These are phyloP conservation scores for Globisporangium lucens DNA, from an alignment of 352 stramenopile genomes.

Conservation along the genomic window DNA sequence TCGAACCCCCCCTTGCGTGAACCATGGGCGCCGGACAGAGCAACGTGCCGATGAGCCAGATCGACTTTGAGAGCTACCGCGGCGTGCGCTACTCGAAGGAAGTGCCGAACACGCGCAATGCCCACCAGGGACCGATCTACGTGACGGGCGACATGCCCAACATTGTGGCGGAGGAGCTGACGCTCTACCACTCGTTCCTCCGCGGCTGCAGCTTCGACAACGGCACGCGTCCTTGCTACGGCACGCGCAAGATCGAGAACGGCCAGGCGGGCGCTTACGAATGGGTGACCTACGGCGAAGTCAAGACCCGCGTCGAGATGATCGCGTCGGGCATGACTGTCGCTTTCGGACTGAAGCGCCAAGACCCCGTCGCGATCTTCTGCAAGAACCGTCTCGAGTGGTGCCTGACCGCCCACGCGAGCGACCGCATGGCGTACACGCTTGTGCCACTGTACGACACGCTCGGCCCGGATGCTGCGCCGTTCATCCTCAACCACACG, in stretches of 20 bases:
- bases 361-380: slow-evolving; percentile 59
- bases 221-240: slow-evolving; percentile 32
- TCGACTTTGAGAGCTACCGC: slow-evolving; percentile 43
- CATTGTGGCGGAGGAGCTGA: slow-evolving; percentile 15
- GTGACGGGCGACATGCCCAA: slow-evolving; percentile 8
- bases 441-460: slow-evolving; percentile 82
- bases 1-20: neutral
- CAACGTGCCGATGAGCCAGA: slow-evolving; percentile 41
- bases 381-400: slow-evolving; percentile 74
- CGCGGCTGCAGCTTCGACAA: slow-evolving; percentile 8
- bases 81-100: slow-evolving; percentile 26
- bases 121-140: slow-evolving; percentile 22
- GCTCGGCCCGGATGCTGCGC: slow-evolving; percentile 62
- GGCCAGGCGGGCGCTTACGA: slow-evolving; percentile 42
- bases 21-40: slow-evolving; percentile 47
- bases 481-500: slow-evolving; percentile 75
- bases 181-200: slow-evolving; percentile 24
- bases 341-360: slow-evolving; percentile 34
- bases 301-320: slow-evolving; percentile 35
- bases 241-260: slow-evolving; percentile 41
- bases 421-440: slow-evolving; percentile 60
- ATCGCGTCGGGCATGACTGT: slow-evolving; percentile 38
- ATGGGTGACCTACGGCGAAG: slow-evolving; percentile 57
- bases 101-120: slow-evolving; percentile 21
- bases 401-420: slow-evolving; percentile 50